Base-by-base conservation (phyloP, 1,284 basidiomycete genomes). In the Takashimella tepidaria region DNA sequence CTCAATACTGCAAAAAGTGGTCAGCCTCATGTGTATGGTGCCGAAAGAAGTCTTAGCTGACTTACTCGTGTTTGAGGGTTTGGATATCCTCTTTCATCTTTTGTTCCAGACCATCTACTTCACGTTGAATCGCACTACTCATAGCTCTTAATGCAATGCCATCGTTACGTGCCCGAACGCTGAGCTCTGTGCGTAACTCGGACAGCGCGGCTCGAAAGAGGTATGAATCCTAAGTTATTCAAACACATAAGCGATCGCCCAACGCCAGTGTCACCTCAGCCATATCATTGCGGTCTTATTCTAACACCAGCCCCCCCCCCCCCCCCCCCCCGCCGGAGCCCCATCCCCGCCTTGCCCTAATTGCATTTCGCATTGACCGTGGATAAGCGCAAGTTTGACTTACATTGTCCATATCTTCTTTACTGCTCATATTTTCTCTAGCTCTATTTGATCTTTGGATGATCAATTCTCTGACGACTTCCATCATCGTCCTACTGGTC, bases 51-150 rank as follows among this genome's bases (percentile, higher is more conserved):
- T 11, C 37, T 11, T 41, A 41, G 10, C 45, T 26, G 4, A 54
- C 53, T 31, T 45, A 57, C 59, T 60, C 59, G 20, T 60, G 59
- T 75, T 92, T 92, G 66, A 99, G 78, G 37, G 83, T 86, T 22
- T 82, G 84, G 42, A 98, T 78, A 66, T 96, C 91, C 73, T 97
- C 92, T 75, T 95, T 95, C 84, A 98, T 88, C 75, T 89, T 92
- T 50, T 89, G 86, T 64, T 88, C 84, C 26, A 98, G 76, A 3
- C 81, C 79, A 68, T 99, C 95, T 11, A 95, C 86, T 52, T 98
- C 96, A 58, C 92, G 80, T 59, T 92, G 83, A 16, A 97, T 80
- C 1, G 87, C 83, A 12, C 84, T 79, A 1, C 87, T 85, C 49
- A 88, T 80, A 2, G 89, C 81, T 21, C 85, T 82, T 59, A 98